Evolutionary conservation across 768 basidiomycete species (phyloP).

Genomic region (Trametes meyenii): DNA sequence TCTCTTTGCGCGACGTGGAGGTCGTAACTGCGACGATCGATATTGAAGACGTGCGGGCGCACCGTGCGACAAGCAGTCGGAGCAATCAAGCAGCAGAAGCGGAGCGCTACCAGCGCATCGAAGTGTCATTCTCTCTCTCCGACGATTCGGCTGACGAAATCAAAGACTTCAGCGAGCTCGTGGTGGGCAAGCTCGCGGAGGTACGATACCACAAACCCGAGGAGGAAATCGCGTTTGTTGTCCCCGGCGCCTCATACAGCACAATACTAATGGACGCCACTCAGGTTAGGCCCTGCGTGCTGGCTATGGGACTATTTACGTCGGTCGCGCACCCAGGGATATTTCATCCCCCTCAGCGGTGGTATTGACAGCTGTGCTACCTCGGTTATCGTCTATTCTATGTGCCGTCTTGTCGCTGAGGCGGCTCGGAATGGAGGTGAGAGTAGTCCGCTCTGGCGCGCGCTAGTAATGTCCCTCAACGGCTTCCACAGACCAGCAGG

Average conservation of each 20-base stretch:
- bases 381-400: slow-evolving; percentile 92
- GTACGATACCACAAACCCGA: slow-evolving; percentile 85
- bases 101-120: slow-evolving; percentile 78
- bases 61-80: slow-evolving; percentile 81
- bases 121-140: slow-evolving; percentile 79
- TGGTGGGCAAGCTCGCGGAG: slow-evolving; percentile 37
- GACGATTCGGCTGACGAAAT: slow-evolving; percentile 57
- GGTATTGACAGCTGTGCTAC: slow-evolving; percentile 99
- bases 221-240: slow-evolving; percentile 89
- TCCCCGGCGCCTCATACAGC: not conserved
- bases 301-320: slow-evolving; percentile 99
- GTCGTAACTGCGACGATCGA: slow-evolving; percentile 96
- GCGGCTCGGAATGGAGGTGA: slow-evolving; percentile 75
- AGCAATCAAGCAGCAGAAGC: slow-evolving; percentile 86
- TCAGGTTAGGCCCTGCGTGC: slow-evolving; percentile 92
- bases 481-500: slow-evolving; percentile 65
- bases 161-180: slow-evolving; percentile 30
- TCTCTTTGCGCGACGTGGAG: slow-evolving; percentile 94
- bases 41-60: slow-evolving; percentile 93
- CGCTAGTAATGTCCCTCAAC: not conserved
- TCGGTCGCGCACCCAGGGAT: slow-evolving; percentile 90
- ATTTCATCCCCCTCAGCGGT: slow-evolving; percentile 93
- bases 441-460: slow-evolving; percentile 23
- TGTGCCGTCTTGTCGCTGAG: slow-evolving; percentile 89
- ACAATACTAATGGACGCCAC: not conserved